Conservation (phyloP, 768 basidiomycete species). For the Fomitopsis pulvina region DNA sequence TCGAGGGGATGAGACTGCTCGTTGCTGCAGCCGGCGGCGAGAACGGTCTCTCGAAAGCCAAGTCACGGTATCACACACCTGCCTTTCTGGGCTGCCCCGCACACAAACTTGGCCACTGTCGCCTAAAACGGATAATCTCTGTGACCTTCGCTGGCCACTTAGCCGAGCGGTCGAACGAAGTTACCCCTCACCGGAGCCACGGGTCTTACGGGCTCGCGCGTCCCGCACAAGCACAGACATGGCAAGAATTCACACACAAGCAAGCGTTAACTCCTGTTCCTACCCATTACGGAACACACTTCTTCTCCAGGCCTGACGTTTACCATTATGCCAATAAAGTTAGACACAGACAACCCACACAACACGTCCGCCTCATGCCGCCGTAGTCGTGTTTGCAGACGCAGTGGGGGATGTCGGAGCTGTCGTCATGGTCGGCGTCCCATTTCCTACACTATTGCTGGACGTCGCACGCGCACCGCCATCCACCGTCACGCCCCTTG, state of each 20-base stretch:
- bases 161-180: too few relatives aligned
- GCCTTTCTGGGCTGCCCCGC: not conserved
- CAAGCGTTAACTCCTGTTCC: too few relatives aligned
- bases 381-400: not conserved
- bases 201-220: too few relatives aligned
- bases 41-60: not conserved
- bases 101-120: not conserved
- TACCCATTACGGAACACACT: not conserved
- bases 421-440: not conserved
- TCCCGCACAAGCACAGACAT: too few relatives aligned
- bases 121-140: not conserved
- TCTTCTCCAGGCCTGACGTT: not conserved
- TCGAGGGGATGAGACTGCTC: not conserved
- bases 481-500: slow-evolving; percentile 28
- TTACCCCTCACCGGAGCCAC: too few relatives aligned
- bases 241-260: too few relatives aligned
- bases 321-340: slow-evolving; percentile 13
- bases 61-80: not conserved
- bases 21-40: not conserved
- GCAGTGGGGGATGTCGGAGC: too few relatives aligned
- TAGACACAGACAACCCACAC: slow-evolving; percentile 5
- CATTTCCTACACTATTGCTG: not conserved
- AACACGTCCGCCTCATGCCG: not conserved
- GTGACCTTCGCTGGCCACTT: too few relatives aligned
- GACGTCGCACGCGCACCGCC: slow-evolving; percentile 1